These are phyloP conservation scores for Abelmoschus esculentus DNA, from an alignment of 345 rosid species.

Conservation along the genomic window DNA sequence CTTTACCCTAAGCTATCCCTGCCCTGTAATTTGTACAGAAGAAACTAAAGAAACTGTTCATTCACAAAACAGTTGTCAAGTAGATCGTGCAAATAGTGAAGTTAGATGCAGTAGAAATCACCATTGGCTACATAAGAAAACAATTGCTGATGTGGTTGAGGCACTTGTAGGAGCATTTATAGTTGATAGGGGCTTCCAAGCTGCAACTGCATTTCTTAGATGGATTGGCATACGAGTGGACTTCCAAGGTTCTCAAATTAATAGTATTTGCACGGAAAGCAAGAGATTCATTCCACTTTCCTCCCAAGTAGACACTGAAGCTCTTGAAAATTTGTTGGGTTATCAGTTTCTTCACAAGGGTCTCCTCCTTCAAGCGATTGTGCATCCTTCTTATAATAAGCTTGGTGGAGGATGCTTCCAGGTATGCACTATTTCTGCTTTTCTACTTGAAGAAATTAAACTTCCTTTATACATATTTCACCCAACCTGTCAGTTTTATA, in stretches of 20 bases:
- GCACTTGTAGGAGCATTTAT: slow-evolving; percentile 89
- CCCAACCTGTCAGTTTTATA: neutral
- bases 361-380: slow-evolving; percentile 72
- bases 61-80: slow-evolving; percentile 18
- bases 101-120: slow-evolving; percentile 77
- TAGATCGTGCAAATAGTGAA: slow-evolving; percentile 30
- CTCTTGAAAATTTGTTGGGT: slow-evolving; percentile 43
- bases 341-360: slow-evolving; percentile 63
- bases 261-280: slow-evolving; percentile 48
- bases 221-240: slow-evolving; percentile 78
- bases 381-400: slow-evolving; percentile 81
- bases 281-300: slow-evolving; percentile 45
- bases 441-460: neutral
- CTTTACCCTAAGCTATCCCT: slow-evolving; percentile 71
- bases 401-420: slow-evolving; percentile 97
- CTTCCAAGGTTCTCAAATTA: slow-evolving; percentile 50
- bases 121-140: slow-evolving; percentile 72
- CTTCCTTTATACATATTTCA: slow-evolving; percentile 8
- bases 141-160: slow-evolving; percentile 88
- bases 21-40: slow-evolving; percentile 50
- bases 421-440: slow-evolving; percentile 29
- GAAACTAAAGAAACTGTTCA: slow-evolving; percentile 40
- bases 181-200: slow-evolving; percentile 87
- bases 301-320: slow-evolving; percentile 32
- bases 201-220: slow-evolving; percentile 72